Percentiles rank a stretch among this genome's conserved stretches.
phyloP scores from a whole-genome alignment of 306 rosid genomes.

The Myrica gale region DNA sequence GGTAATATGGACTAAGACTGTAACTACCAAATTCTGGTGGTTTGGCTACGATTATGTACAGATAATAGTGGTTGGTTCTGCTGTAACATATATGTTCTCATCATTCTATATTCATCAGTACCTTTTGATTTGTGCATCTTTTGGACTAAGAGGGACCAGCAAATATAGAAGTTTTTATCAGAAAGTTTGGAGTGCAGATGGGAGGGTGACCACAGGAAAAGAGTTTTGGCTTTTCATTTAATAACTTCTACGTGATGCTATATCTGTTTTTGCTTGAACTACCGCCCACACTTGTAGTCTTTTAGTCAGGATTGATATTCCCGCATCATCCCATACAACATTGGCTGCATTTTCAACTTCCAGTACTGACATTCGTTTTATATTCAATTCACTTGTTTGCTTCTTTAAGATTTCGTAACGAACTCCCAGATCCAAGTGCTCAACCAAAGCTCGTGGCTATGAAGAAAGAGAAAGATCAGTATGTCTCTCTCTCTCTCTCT shows the following conservation, averaged over 20 bases:
- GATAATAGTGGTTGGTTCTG: not conserved
- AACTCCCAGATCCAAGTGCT: conserved; percentile 97
- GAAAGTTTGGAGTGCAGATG: not conserved
- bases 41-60: not conserved
- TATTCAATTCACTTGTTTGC: conserved; percentile 20
- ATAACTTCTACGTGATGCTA: not conserved
- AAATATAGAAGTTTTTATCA: not conserved
- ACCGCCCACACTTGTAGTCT: not conserved
- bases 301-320: not conserved
- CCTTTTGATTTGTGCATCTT: not conserved
- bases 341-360: conserved; percentile 19
- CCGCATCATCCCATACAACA: conserved; percentile 4
- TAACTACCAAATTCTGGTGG: not conserved
- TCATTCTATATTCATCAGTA: not conserved
- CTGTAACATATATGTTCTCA: not conserved
- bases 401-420: conserved; percentile 78
- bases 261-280: not conserved
- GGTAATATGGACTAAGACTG: not conserved
- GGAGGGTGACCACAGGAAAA: not conserved
- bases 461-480: conserved; percentile 90
- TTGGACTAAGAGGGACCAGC: not conserved
- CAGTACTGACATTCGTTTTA: conserved; percentile 27
- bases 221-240: not conserved
- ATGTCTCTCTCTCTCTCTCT: conserved; percentile 39
- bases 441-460: conserved; percentile 94